Conservation (phyloP, 2,329 filamentous ascomycete genomes). For the Thielaviopsis euricoi region DNA sequence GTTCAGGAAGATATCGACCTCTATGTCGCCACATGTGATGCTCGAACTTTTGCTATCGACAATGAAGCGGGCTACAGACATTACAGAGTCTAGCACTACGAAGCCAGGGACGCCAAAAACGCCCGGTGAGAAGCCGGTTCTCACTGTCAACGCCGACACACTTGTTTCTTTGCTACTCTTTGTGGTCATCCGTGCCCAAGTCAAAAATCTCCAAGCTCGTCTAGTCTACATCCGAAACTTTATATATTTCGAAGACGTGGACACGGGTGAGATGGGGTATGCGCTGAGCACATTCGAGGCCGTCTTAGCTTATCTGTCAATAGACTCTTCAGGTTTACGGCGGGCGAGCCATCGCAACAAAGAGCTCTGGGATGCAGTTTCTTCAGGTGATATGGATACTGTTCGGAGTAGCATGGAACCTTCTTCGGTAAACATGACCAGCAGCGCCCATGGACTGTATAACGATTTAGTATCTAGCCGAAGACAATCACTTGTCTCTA, state of each 20-base stretch:
- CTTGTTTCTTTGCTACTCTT: constrained; percentile 81
- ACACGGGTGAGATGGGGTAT: constrained; percentile 91
- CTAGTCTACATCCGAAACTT: constrained; percentile 94
- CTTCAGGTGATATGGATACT: constrained; percentile 57
- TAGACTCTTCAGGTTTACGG: constrained; percentile 66
- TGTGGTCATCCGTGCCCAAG: constrained; percentile 80
- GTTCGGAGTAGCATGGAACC: constrained; percentile 70
- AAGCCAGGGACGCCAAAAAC: constrained; percentile 23
- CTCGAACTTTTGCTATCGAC: constrained; percentile 62
- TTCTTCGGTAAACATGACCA: constrained; percentile 15
- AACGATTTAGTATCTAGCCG: constrained; percentile 3
- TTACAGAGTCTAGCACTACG: constrained; percentile 17
- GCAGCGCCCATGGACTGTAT: constrained; percentile 4
- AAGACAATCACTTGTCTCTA: constrained; percentile 3
- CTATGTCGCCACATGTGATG: constrained; percentile 78
- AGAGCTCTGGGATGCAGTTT: constrained; percentile 72
- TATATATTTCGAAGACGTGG: constrained; percentile 94
- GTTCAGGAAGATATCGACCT: constrained; percentile 69
- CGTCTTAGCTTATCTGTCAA: constrained; percentile 71
- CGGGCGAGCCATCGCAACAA: constrained; percentile 77
- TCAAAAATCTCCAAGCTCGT: constrained; percentile 73
- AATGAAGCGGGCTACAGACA: constrained; percentile 64
- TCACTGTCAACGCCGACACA: constrained; percentile 68
- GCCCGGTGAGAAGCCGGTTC: constrained; percentile 36
- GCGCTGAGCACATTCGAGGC: constrained; percentile 91